Conservation (phyloP, 768 basidiomycete species). For the Calocybe gangraenosa region DNA sequence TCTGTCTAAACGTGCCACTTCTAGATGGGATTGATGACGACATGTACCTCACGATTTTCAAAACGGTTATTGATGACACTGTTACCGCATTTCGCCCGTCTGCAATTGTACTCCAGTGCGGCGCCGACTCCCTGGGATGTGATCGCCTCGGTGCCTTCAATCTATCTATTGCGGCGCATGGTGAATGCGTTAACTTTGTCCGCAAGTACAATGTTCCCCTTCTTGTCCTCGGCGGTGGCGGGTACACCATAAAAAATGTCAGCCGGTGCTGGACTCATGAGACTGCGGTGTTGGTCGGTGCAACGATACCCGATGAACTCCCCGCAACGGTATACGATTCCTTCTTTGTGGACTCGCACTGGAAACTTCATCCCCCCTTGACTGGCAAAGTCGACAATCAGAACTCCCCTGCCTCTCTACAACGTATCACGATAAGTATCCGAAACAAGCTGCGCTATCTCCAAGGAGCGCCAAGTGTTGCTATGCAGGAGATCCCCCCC, state of each 20-base stretch:
- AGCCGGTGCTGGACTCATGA: conserved; percentile 99
- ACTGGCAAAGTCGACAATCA: conserved; percentile 91
- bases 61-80: conserved; percentile 92
- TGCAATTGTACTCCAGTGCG: conserved; percentile 93
- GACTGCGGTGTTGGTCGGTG: conserved; percentile 87
- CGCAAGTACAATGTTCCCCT: conserved; percentile 89
- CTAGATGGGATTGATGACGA: conserved; percentile 97
- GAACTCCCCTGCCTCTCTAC: conserved; percentile 78
- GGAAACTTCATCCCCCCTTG: conserved; percentile 90
- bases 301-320: conserved; percentile 78
- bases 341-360: conserved; percentile 89
- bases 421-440: conserved; percentile 82
- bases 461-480: conserved; percentile 94
- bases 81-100: conserved; percentile 85
- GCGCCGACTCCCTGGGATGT: conserved; percentile 93
- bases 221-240: conserved; percentile 90
- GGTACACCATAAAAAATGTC: conserved; percentile 96
- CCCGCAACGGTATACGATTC: conserved; percentile 88
- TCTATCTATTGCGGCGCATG: conserved; percentile 93
- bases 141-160: conserved; percentile 97
- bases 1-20: conserved; percentile 91
- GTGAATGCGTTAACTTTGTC: conserved; percentile 97
- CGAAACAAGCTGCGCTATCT: conserved; percentile 88
- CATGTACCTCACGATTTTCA: conserved; percentile 94
- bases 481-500: conserved; percentile 95